Percentiles rank a stretch among this genome's conserved stretches.
phyloP scores from a whole-genome alignment of 225 moss, liverwort and hornwort genomes.

The Rhytidiadelphus loreus region DNA sequence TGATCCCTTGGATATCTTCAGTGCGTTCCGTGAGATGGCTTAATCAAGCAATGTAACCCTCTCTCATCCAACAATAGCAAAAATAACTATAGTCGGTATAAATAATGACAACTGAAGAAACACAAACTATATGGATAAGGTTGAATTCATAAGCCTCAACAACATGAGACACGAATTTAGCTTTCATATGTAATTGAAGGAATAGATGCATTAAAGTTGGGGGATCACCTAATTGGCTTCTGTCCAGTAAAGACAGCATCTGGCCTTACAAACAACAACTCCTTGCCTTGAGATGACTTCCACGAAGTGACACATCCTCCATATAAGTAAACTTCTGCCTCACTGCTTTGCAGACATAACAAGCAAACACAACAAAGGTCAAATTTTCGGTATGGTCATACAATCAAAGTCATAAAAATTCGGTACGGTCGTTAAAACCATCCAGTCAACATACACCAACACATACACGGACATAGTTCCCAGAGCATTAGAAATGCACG shows the following conservation, averaged over 20 bases:
- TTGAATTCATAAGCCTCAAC: neutral
- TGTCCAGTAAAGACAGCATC: slow-evolving; percentile 91
- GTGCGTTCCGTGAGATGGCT: neutral
- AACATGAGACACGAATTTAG: neutral
- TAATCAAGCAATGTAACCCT: neutral
- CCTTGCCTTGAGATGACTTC: slow-evolving; percentile 71
- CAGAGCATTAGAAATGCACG: neutral
- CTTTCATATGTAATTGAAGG: neutral
- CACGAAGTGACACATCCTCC: slow-evolving; percentile 89
- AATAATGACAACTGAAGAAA: neutral
- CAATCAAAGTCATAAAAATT: neutral
- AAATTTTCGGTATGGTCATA: neutral
- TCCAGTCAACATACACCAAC: neutral
- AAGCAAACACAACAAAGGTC: neutral
- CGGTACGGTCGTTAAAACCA: neutral
- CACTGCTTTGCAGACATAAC: slow-evolving; percentile 28
- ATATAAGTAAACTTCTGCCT: slow-evolving; percentile 84
- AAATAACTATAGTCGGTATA: neutral
- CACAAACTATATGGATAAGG: neutral
- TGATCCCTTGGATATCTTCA: neutral
- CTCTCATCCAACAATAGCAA: neutral
- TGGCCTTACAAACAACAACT: slow-evolving; percentile 75
- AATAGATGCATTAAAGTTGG: neutral
- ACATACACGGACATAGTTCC: neutral
- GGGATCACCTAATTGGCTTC: slow-evolving; percentile 85